phyloP scores from a whole-genome alignment of 148 eudicot genomes.

The Amaranthus palmeri region DNA sequence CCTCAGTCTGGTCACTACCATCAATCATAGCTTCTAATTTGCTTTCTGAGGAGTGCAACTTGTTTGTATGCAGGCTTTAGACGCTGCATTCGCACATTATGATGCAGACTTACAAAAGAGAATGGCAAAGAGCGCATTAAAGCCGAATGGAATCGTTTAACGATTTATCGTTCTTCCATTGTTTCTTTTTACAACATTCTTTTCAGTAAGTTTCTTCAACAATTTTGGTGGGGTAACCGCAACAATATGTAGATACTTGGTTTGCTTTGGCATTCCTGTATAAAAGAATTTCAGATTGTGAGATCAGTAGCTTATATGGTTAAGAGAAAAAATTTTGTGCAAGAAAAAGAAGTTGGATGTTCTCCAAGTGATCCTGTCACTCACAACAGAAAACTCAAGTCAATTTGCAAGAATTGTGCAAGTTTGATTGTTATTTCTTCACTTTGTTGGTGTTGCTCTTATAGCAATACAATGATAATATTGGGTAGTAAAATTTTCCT shows the following conservation, averaged over 20 bases:
- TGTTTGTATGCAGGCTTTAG: constrained; percentile 57
- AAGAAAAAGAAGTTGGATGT: background rate
- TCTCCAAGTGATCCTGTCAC: no score
- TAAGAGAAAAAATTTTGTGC: background rate
- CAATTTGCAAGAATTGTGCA: no score
- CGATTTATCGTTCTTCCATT: background rate
- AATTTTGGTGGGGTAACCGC: constrained; percentile 1
- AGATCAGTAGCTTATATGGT: background rate
- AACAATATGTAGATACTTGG: background rate
- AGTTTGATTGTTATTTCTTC: no score
- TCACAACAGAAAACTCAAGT: no score
- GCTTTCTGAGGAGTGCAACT: background rate
- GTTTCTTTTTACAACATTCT: constrained; percentile 6
- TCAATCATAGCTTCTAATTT: background rate
- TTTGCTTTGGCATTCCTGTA: background rate
- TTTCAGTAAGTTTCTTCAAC: constrained; percentile 1
- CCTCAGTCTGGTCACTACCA: no score
- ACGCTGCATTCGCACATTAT: constrained; percentile 89
- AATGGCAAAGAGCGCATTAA: constrained; percentile 47
- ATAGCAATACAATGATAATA: no score
- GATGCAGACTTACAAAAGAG: constrained; percentile 71
- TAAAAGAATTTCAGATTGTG: background rate
- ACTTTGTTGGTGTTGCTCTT: no score
- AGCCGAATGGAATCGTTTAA: constrained; percentile 21
- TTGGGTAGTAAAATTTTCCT: no score